These are phyloP conservation scores for Rhamnella rubrinervis DNA, from an alignment of 331 rosid genomes.

Conservation along the genomic window DNA sequence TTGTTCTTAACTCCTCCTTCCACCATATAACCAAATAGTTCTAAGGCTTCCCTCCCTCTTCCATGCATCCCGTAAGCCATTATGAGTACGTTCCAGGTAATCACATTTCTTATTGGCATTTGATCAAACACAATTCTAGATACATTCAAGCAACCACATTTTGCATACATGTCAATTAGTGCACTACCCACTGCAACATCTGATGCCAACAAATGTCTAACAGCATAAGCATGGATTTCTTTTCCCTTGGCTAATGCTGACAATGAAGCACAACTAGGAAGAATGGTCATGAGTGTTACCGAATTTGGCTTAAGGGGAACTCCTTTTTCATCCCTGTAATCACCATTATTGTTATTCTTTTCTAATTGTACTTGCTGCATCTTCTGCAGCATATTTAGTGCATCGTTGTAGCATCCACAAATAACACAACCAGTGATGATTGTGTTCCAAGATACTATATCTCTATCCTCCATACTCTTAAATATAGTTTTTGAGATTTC, in stretches of 20 bases:
- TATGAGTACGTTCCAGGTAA: constrained; percentile 87
- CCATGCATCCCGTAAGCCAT: constrained; percentile 95
- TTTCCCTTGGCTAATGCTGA: constrained; percentile 73
- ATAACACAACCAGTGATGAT: constrained; percentile 73
- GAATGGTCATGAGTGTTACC: constrained; percentile 83
- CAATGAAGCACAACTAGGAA: constrained; percentile 84
- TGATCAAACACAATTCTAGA: constrained; percentile 60
- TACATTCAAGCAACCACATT: constrained; percentile 73
- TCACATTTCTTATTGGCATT: constrained; percentile 63
- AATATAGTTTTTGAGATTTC: constrained; percentile 56
- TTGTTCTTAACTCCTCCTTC: constrained; percentile 40
- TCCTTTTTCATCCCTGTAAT: constrained; percentile 30
- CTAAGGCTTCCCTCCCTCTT: constrained; percentile 65
- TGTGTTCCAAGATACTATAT: constrained; percentile 89
- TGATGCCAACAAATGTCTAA: constrained; percentile 48
- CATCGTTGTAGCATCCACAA: constrained; percentile 54
- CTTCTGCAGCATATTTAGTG: constrained; percentile 52
- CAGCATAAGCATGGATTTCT: constrained; percentile 78
- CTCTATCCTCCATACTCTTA: constrained; percentile 48
- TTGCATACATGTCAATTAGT: constrained; percentile 88
- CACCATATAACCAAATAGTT: constrained; percentile 60
- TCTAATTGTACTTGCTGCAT: constrained; percentile 48
- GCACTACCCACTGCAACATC: constrained; percentile 91
- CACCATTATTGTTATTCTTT: constrained; percentile 11
- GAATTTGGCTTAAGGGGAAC: constrained; percentile 63